Base-by-base conservation (phyloP, 1,284 basidiomycete species). In the Boletus sp. region DNA sequence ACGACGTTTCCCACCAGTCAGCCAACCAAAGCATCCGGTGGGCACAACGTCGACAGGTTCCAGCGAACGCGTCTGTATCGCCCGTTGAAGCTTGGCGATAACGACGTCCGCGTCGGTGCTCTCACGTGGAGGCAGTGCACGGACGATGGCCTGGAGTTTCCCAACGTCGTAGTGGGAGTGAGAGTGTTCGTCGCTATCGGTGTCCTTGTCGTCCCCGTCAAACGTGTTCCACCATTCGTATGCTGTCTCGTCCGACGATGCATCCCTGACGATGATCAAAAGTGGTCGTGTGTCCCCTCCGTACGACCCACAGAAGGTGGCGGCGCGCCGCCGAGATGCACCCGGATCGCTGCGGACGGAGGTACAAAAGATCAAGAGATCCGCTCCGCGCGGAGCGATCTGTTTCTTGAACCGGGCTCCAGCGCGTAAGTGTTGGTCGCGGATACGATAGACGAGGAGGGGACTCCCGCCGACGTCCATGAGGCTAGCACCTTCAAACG, bases 321-420 rank as follows among this genome's bases (percentile, higher is more conserved):
- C 47, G 1, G 61, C 69, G 20, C 56, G 53, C 53, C 16, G 56
- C 12, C 65, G 71, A 22, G 57, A 51, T 2, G 33, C 52, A 4
- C 24, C 15, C 0, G 55, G 35, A 20, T 62, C 56, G 18, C 37
- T 41, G 24, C 57, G 55, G 15, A 60, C 11, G 7, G 68, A 69
- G 2, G 57, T 45, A 9, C 70, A 71, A 31, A 68, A 55, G 43
- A 73, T 57, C 48, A 70, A 53, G 35, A 70, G 70, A 51, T 70
- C 68, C 4, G 67, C 66, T 1, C 61, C 67, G 24, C 69, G 67
- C n/a, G 53, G 29, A 5, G 59, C 33, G 3, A 65, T 29, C 2
- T 58, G 68, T n/a, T 69, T 71, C 55, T 60, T 68, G 65, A 72
- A 72, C 3, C 60, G 61, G 3, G 46, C 2, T 2, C 70, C 67